Base-by-base conservation (phyloP, 257 asterid species). In the Fraxinus cuspidata region DNA sequence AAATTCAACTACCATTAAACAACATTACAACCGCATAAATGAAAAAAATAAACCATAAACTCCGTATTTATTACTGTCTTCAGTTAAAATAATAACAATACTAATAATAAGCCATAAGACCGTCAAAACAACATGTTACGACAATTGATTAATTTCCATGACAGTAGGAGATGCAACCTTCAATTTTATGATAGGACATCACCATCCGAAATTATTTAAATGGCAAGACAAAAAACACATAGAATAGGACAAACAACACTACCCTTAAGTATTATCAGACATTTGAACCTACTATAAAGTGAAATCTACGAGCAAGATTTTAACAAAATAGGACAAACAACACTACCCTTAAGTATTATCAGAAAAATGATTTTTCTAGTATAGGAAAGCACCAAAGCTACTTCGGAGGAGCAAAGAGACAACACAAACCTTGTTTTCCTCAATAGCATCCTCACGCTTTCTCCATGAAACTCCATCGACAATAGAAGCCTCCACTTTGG, bases 391-490 rank as follows among this genome's bases (percentile, higher is more conserved):
- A 23, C 5, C 16, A 63, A 16, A 63, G 19, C 18, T 63, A 18
- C 69, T 9, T 9, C 1, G 18, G 15, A n/a, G 72, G 19, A 19
- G 27, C 21, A 73, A 78, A 71, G 37, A 74, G 70, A 68, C 8
- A 58, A 74, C 19, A 73, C 91, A 74, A 69, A 93, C 98, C 97
- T 95, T 98, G 44, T 72, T 84, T 84, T 93, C 98, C 93, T 95
- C 98, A 51, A 89, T 82, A 81, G 98, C 99, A 85, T 93, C 99
- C 84, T 95, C 99, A 11, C 82, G 78, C 99, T 93, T 89, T 78
- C 99, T 98, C 99, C 99, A 95, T 34, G 99, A 95, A 84, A 93
- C 84, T 34, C 99, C 99, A 83, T 92, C 97, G 21, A 97, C 96
- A 72, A 86, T 86, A 84, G 97, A 91, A 60, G 99, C 98, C 79